These are phyloP conservation scores for Talaromyces albobiverticillius DNA, from an alignment of 2,329 filamentous ascomycete genomes.

Conservation along the genomic window DNA sequence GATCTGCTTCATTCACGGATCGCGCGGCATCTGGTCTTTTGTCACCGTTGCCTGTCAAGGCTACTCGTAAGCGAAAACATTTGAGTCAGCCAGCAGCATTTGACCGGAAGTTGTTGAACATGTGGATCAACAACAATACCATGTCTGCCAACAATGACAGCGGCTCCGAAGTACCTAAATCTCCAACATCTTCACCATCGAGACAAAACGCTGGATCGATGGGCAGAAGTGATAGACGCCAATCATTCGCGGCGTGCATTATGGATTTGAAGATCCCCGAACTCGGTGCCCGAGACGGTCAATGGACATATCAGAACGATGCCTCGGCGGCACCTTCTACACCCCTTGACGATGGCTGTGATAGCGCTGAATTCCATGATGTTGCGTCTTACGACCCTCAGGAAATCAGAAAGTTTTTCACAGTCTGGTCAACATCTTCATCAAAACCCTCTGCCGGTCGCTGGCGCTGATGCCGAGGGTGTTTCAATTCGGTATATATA, in stretches of 20 bases:
- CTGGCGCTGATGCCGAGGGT: constrained; percentile 4
- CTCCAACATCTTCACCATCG: constrained; percentile 1
- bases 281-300: constrained; percentile 22
- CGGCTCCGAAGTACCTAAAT: not conserved
- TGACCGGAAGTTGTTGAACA: constrained; percentile 13
- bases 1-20: constrained; percentile 19
- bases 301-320: constrained; percentile 16
- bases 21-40: constrained; percentile 13
- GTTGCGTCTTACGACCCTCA: constrained; percentile 16
- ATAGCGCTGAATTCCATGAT: constrained; percentile 15
- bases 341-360: not conserved
- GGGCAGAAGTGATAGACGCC: constrained; percentile 17
- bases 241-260: constrained; percentile 35
- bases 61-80: constrained; percentile 28
- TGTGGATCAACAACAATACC: constrained; percentile 6
- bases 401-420: constrained; percentile 15
- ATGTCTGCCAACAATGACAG: not conserved
- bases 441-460: constrained; percentile 13
- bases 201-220: constrained; percentile 3
- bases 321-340: constrained; percentile 3
- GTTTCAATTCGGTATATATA: not conserved
- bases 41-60: constrained; percentile 12
- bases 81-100: constrained; percentile 22
- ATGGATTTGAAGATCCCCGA: constrained; percentile 36
- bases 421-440: constrained; percentile 14